Evolutionary conservation across 2,329 filamentous ascomycete species (phyloP).

Genomic region (Lasiodiplodia theobromae): DNA sequence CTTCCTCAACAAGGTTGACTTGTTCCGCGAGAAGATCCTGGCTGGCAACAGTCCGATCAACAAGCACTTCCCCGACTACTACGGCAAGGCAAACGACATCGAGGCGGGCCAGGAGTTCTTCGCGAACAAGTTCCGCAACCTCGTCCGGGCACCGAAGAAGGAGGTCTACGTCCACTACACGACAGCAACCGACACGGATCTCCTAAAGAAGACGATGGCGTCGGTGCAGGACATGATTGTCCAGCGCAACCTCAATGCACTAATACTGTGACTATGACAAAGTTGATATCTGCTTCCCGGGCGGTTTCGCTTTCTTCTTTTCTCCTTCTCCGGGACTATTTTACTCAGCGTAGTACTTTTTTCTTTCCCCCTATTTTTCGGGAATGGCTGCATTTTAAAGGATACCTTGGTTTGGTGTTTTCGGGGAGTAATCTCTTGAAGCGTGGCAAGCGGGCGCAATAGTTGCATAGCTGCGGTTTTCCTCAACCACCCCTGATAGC

Average conservation of each 20-base stretch:
- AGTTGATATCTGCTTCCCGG: slow-evolving; percentile 28
- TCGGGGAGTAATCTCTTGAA: slow-evolving; percentile 9
- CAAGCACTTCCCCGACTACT: slow-evolving; percentile 59
- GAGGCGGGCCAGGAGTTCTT: slow-evolving; percentile 59
- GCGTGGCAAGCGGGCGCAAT: slow-evolving; percentile 25
- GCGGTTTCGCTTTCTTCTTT: slow-evolving; percentile 22
- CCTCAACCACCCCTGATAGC: slow-evolving; percentile 8
- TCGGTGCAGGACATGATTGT: slow-evolving; percentile 63
- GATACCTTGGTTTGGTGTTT: slow-evolving; percentile 30
- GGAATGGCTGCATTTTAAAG: slow-evolving; percentile 29
- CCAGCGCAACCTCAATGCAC: slow-evolving; percentile 58
- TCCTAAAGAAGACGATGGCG: slow-evolving; percentile 65
- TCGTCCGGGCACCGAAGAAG: slow-evolving; percentile 58
- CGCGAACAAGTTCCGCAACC: slow-evolving; percentile 58
- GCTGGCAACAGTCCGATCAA: slow-evolving; percentile 55
- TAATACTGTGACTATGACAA: slow-evolving; percentile 44
- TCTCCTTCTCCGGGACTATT: slow-evolving; percentile 15
- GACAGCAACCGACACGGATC: slow-evolving; percentile 59
- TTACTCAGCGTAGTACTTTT: slow-evolving; percentile 7
- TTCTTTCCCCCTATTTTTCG: neutral
- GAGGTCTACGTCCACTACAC: slow-evolving; percentile 62
- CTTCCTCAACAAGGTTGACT: slow-evolving; percentile 62
- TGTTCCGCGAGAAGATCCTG: slow-evolving; percentile 59
- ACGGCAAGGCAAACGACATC: slow-evolving; percentile 52
- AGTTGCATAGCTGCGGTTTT: slow-evolving; percentile 27